Base-by-base conservation (phyloP, 2,329 filamentous ascomycete species). In the Colletotrichum endophyticum region DNA sequence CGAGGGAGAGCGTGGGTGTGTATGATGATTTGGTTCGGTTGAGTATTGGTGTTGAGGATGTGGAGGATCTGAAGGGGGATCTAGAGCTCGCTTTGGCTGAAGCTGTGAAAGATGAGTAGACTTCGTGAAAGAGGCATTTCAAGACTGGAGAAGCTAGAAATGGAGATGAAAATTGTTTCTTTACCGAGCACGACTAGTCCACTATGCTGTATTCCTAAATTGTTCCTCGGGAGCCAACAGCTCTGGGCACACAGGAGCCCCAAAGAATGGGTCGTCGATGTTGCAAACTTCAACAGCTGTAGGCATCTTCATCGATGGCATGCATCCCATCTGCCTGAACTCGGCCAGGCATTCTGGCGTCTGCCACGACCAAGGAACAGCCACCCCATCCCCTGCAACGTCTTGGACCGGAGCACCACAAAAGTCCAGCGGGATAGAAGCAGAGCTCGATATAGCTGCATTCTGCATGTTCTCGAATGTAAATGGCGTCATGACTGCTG, bases 401-500 rank as follows among this genome's bases (percentile, higher is more conserved):
- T 15, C 27, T 19, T 28, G 22, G 3, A 5, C 3, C 22, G 53
- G 27, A 8, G 53, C 27, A 28, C 53, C 22, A 1, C 53, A 25
- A 57, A 25, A 28, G 53, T 27, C 27, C 25, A 25, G 53, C 25
- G 12, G 22, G 0, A 28, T 57, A 57, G 56, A 59, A 3, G 53
- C 53, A 25, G 53, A 57, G 0, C 56, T 59, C 19, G 56, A 59
- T 59, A 25, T 28, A 7, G 56, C 39, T n/a, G 39, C 39, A 19
- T 12, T 49, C 39, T 49, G 39, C 39, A 49, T n/a, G 39, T 49
- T 49, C 19, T 49, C 39, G 19, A 49, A 49, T 49, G 39, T 49
- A 3, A 49, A 49, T 1, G 39, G 39, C 39, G 39, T 7, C 0
- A n/a, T 1, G 9, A n/a, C 0, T 12, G 39, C 0, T n/a, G 19